Percentiles rank a stretch among this genome's conserved stretches.
Evolutionary conservation across 2,329 filamentous ascomycete genomes (phyloP).

Genomic region (Albifimbria verrucaria): DNA sequence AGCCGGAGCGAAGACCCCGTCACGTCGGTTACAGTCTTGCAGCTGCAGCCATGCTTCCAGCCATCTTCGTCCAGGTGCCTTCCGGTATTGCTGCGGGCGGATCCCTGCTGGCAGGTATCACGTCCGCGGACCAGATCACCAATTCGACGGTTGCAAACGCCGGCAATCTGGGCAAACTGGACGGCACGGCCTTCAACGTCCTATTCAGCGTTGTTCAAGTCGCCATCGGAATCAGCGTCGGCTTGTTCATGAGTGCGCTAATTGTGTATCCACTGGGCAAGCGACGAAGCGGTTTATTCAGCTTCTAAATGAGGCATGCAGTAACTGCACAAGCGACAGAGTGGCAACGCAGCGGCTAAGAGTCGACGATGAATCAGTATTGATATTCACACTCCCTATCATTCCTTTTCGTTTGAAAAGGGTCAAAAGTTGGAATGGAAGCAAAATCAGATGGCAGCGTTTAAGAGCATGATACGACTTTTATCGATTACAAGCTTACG

Average conservation of each 20-base stretch:
- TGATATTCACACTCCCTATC: not conserved
- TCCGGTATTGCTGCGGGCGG: slow-evolving; percentile 59
- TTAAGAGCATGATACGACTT: not conserved
- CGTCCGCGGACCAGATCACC: slow-evolving; percentile 53
- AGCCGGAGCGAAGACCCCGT: slow-evolving; percentile 29
- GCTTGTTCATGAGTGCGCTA: slow-evolving; percentile 53
- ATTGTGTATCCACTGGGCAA: slow-evolving; percentile 57
- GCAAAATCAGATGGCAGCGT: not conserved
- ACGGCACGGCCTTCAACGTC: slow-evolving; percentile 49
- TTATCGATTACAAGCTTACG: not conserved
- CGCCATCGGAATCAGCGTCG: slow-evolving; percentile 60
- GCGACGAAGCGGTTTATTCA: slow-evolving; percentile 54
- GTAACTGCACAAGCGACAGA: not conserved
- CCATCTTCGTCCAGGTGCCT: slow-evolving; percentile 73
- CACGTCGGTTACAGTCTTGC: slow-evolving; percentile 71
- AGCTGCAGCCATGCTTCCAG: slow-evolving; percentile 80
- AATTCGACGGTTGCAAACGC: slow-evolving; percentile 30
- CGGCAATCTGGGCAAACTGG: slow-evolving; percentile 26
- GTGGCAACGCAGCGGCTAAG: not conserved
- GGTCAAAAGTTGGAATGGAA: not conserved
- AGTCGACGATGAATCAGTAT: not conserved
- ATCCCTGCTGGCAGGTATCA: slow-evolving; percentile 55
- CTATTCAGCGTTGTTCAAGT: slow-evolving; percentile 58
- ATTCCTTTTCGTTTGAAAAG: not conserved
- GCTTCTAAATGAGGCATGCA: slow-evolving; percentile 35